Conservation (phyloP, 2,329 filamentous ascomycete genomes). For the Calonectria pseudoreteaudii region DNA sequence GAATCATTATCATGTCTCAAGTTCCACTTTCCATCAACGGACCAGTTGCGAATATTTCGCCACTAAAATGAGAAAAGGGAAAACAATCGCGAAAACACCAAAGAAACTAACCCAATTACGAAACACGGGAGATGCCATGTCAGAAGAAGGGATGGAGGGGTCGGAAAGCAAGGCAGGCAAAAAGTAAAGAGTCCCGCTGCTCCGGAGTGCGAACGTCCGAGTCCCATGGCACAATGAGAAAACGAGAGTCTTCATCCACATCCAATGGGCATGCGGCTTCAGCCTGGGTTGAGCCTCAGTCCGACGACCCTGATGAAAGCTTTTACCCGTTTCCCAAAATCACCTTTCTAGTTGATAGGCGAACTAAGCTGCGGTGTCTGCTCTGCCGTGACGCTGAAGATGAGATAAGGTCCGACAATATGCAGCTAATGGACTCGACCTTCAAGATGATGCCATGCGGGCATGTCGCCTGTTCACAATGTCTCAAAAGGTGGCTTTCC, state of each 20-base stretch:
- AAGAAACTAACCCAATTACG: not conserved
- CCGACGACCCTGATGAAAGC: slow-evolving; percentile 31
- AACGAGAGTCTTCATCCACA: slow-evolving; percentile 18
- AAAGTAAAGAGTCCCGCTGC: not conserved
- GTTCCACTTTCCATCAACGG: not conserved
- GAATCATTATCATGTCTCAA: not conserved
- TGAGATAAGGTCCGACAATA: slow-evolving; percentile 30
- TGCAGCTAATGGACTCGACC: slow-evolving; percentile 27
- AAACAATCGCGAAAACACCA: not conserved
- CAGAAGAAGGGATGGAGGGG: not conserved
- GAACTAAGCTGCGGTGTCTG: slow-evolving; percentile 37
- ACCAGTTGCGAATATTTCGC: not conserved
- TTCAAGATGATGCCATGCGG: slow-evolving; percentile 51
- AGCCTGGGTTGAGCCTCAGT: slow-evolving; percentile 33
- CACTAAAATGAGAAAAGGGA: not conserved
- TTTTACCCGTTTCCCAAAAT: slow-evolving; percentile 45
- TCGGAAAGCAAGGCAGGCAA: not conserved
- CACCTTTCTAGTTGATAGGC: slow-evolving; percentile 44
- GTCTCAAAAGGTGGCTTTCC: slow-evolving; percentile 44
- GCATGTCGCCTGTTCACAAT: slow-evolving; percentile 47
- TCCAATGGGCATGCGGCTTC: slow-evolving; percentile 22
- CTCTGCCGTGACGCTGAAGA: slow-evolving; percentile 41
- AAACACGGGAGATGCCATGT: not conserved
- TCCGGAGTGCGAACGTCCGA: not conserved
- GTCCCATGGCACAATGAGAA: not conserved